Conservation (phyloP, 2,329 filamentous ascomycete species). For the Monilinia fructicola region DNA sequence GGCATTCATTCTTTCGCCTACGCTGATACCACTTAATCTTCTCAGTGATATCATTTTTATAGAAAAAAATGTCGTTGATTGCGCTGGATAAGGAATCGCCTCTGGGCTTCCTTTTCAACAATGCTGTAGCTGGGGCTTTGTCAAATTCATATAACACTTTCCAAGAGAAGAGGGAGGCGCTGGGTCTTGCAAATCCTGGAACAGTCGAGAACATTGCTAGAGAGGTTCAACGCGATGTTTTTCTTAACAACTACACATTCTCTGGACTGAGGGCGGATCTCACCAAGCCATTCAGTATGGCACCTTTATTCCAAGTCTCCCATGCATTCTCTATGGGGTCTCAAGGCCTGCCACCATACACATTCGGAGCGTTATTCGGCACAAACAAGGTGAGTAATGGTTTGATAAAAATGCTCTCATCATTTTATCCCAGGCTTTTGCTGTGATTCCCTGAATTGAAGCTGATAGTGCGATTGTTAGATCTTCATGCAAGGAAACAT, state of each 20-base stretch:
- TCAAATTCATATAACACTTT: slow-evolving; percentile 80
- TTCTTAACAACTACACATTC: slow-evolving; percentile 96
- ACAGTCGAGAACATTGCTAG: slow-evolving; percentile 85
- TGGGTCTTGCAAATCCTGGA: slow-evolving; percentile 89
- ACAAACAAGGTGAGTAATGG: slow-evolving; percentile 73
- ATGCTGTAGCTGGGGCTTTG: slow-evolving; percentile 67
- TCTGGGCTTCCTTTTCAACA: slow-evolving; percentile 68
- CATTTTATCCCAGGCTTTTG: slow-evolving; percentile 1
- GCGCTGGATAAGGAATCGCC: slow-evolving; percentile 47
- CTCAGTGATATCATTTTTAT: slow-evolving; percentile 9
- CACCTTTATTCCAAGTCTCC: slow-evolving; percentile 93
- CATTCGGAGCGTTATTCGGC: slow-evolving; percentile 90
- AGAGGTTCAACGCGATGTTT: slow-evolving; percentile 94
- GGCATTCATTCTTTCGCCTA: slow-evolving; percentile 14
- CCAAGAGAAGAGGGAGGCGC: slow-evolving; percentile 78
- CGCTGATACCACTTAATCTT: slow-evolving; percentile 3
- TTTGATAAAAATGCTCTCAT: neutral
- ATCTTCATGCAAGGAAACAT: slow-evolving; percentile 94
- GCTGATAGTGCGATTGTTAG: slow-evolving; percentile 49
- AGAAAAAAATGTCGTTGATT: slow-evolving; percentile 36
- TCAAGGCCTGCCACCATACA: slow-evolving; percentile 89
- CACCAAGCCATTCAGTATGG: slow-evolving; percentile 93
- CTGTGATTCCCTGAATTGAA: neutral
- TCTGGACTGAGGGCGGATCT: slow-evolving; percentile 92
- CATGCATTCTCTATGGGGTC: slow-evolving; percentile 93